Evolutionary conservation across 1,284 basidiomycete genomes (phyloP), one percentile per base, ranked within the genome.

Genomic region (Anthracocystis walkeri): DNA sequence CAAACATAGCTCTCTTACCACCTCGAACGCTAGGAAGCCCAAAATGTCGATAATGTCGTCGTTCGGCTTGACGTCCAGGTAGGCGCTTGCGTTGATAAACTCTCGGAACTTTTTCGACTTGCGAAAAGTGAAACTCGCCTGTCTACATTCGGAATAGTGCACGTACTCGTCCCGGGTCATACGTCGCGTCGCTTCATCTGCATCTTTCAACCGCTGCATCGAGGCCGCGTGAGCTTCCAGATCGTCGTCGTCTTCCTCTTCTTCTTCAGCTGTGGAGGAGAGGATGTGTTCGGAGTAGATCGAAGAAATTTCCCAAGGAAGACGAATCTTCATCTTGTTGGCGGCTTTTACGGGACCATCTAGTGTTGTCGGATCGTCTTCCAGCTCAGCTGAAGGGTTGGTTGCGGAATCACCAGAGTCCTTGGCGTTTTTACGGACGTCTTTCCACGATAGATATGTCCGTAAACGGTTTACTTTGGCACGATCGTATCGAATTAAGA

Each of bases 151-250:
- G 2, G 95, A 95, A 84, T 98, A 99, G 83, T 97, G 94, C 70
- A 95, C 93, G 84, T 98, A 98, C 82, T 98, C 94, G 83, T 97
- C 95, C 73, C 93, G 89, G 0, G 94, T 97, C 96, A 98, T 98
- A 86, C 93, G 90, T 55, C 93, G 89, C 0, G 96, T 98, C 6
- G 94, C 92, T 79, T 97, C 93, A 85, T 98, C 95, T 4, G 94
- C 94, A 90, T 94, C 83, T 45, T 67, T 61, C 94, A 87, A 60
- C 12, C 95, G 90, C 81, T 92, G 91, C 75, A 95, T 91, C 44
- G 92, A 95, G 18, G 95, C 96, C 84, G 96, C 93, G 83, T 97
- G 93, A 0, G 96, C 95, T 86, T 97, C 96, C 46, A 95, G 90
- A 81, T 97, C 94, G 80, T 97, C 95, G 78, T 97, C 84, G 53